These are phyloP conservation scores for Plasmodium vivax DNA, from an alignment of 169 alveolate species.

Conservation along the genomic window DNA sequence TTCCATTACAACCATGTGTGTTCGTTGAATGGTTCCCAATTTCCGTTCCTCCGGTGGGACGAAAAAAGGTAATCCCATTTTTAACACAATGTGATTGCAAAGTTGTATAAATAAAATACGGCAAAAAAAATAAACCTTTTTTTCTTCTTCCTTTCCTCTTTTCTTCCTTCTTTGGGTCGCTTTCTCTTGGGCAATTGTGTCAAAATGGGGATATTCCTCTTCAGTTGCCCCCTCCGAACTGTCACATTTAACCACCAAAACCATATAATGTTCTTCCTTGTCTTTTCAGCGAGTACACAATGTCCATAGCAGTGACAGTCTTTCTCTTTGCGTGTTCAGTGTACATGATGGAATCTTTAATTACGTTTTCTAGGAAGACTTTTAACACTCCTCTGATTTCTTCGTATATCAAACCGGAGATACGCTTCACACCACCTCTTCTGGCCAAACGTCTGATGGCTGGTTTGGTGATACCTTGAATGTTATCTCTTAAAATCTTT, in stretches of 20 bases:
- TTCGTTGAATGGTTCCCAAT: neutral
- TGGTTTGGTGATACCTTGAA: slow-evolving; percentile 99
- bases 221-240: neutral
- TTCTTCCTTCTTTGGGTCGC: neutral
- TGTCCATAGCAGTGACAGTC: slow-evolving; percentile 99
- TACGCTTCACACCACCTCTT: slow-evolving; percentile 99
- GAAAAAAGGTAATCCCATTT: neutral
- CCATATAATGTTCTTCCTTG: slow-evolving; percentile 99
- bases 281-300: slow-evolving; percentile 99
- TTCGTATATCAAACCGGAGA: slow-evolving; percentile 98
- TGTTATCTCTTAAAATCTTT: slow-evolving; percentile 96
- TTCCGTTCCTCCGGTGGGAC: neutral
- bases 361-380: slow-evolving; percentile 97
- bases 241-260: slow-evolving; percentile 96
- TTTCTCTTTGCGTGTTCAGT: slow-evolving; percentile 99
- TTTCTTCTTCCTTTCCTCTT: neutral
- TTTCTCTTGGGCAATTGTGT: neutral
- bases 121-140: neutral
- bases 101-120: neutral
- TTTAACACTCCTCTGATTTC: slow-evolving; percentile 98
- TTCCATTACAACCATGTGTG: neutral
- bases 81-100: neutral
- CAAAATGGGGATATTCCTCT: neutral
- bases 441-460: slow-evolving; percentile 99
- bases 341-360: slow-evolving; percentile 99